Percentiles rank a stretch among this genome's conserved stretches.
Conservation (phyloP, 176 grass and related monocot species). For the Coix lacrymajobi region DNA sequence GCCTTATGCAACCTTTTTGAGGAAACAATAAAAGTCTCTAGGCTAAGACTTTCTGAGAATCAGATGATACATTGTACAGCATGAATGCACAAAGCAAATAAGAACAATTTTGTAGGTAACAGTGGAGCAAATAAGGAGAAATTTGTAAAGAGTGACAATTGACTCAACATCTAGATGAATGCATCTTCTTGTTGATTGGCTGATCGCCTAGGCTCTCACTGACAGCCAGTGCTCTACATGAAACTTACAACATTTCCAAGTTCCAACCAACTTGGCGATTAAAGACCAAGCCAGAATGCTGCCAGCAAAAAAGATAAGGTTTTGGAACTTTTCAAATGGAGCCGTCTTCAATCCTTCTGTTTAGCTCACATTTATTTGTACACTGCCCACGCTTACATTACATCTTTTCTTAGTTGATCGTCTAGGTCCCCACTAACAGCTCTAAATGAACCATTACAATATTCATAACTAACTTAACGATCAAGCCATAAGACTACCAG, state of each 20-base stretch:
- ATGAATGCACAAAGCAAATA: background rate
- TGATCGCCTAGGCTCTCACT: background rate
- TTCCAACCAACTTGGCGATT: background rate
- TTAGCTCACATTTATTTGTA: background rate
- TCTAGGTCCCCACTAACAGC: background rate
- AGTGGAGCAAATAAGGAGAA: background rate
- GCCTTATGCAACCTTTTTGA: background rate
- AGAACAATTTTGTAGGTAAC: too few relatives aligned
- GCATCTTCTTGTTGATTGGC: background rate
- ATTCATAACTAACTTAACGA: background rate
- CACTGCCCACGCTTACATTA: background rate
- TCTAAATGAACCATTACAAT: background rate
- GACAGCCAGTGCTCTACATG: background rate
- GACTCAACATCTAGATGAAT: background rate
- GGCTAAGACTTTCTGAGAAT: background rate
- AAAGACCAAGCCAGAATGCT: background rate
- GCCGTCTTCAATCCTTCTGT: background rate
- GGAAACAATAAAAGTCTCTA: background rate
- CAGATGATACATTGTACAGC: background rate
- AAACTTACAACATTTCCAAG: background rate
- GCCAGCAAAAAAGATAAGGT: background rate
- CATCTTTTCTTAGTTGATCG: background rate
- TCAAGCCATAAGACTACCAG: background rate
- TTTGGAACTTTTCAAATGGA: background rate
- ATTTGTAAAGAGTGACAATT: background rate